phyloP scores from a whole-genome alignment of 352 stramenopile genomes.

The Globisporangium nodosum region DNA sequence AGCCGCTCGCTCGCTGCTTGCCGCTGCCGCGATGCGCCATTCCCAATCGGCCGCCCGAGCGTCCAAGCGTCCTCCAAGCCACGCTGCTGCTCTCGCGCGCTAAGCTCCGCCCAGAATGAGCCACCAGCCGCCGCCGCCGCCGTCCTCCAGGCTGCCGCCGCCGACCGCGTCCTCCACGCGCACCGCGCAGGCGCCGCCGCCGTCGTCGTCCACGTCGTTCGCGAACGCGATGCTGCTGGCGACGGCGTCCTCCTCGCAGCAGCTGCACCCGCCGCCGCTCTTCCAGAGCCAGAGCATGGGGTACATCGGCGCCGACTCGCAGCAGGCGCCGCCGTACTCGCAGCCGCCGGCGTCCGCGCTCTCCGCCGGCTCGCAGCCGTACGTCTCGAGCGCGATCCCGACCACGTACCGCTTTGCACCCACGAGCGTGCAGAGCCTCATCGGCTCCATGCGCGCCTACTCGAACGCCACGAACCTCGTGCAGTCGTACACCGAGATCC shows the following conservation, averaged over 20 bases:
- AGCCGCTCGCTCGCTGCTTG: background rate
- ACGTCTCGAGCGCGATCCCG: constrained; percentile 71
- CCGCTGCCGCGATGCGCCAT: background rate
- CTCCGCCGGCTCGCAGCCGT: constrained; percentile 70
- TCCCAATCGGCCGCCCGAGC: background rate
- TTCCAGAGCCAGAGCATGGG: constrained; percentile 11
- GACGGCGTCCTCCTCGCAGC: background rate
- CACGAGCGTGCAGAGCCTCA: constrained; percentile 60
- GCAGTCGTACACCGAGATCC: constrained; percentile 68
- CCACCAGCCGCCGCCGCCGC: constrained; percentile 1
- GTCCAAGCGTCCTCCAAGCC: background rate
- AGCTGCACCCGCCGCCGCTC: constrained; percentile 1
- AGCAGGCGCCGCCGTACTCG: constrained; percentile 11
- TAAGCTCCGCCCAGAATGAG: constrained; percentile 6
- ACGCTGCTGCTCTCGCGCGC: no score
- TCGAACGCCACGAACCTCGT: constrained; percentile 67
- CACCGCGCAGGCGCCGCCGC: background rate
- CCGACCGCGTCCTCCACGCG: background rate
- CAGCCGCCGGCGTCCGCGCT: constrained; percentile 62
- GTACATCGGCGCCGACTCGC: constrained; percentile 6
- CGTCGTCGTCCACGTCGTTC: background rate
- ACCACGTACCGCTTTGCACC: constrained; percentile 54
- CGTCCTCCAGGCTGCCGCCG: constrained; percentile 2
- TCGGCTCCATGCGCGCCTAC: constrained; percentile 78
- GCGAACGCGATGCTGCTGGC: constrained; percentile 5